Conservation (phyloP, 2,329 filamentous ascomycete genomes). For the Fusarium chaquense region DNA sequence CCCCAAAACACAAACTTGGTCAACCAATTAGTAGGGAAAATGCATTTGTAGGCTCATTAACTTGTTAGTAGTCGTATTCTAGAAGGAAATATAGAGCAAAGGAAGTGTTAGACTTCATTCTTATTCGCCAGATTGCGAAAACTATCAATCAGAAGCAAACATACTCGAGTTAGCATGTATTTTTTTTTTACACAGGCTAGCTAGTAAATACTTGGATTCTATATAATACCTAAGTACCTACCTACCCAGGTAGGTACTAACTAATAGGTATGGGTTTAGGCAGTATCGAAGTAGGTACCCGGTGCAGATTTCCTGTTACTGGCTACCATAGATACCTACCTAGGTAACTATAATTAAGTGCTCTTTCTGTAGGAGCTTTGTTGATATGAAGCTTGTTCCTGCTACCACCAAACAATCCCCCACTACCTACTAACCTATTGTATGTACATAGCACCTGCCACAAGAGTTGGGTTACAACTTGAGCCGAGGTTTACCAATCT, state of each 20-base stretch:
- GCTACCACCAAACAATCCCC: not conserved
- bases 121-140: too few species aligned
- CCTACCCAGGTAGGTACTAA: too few species aligned
- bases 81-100: too few species aligned
- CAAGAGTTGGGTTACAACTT: conserved; percentile 3
- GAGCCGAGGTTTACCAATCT: conserved; percentile 43
- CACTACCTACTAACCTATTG: not conserved
- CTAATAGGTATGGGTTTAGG: not conserved
- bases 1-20: not conserved
- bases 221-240: too few species aligned
- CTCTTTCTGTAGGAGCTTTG: not conserved
- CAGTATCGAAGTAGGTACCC: not conserved
- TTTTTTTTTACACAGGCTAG: too few species aligned
- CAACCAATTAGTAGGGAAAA: not conserved
- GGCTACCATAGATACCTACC: not conserved
- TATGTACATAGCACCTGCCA: not conserved
- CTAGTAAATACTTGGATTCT: too few species aligned
- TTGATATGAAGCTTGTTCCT: not conserved
- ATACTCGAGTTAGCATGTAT: too few species aligned
- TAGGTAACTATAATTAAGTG: not conserved
- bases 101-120: too few species aligned
- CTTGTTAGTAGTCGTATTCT: too few species aligned
- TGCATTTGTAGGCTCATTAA: not conserved
- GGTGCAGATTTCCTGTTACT: not conserved
- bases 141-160: too few species aligned